These are phyloP conservation scores for Xylariales sp. DNA, from an alignment of 2,329 filamentous ascomycete genomes.

Conservation along the genomic window DNA sequence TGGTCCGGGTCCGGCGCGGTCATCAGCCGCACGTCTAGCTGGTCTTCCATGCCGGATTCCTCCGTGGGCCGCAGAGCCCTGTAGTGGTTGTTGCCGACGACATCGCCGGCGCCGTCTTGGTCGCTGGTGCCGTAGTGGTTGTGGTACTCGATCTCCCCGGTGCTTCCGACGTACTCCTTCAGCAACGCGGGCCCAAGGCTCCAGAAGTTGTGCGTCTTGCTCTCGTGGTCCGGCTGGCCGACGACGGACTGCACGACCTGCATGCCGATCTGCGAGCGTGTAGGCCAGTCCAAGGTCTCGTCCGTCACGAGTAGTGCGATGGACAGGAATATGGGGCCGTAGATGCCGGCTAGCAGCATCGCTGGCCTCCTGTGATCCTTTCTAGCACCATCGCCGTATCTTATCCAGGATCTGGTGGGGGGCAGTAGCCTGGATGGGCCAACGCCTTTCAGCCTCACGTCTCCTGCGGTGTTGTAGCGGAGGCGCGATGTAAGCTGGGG, in stretches of 20 bases:
- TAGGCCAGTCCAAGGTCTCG: conserved; percentile 8
- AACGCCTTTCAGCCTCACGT: too few species aligned
- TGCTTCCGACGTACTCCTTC: conserved; percentile 5
- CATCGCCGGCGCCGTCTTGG: too few species aligned
- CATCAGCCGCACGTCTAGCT: conserved; percentile 9
- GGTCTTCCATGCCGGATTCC: conserved; percentile 7
- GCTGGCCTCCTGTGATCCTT: not conserved
- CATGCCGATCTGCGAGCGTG: conserved; percentile 4
- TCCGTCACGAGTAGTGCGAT: conserved; percentile 13
- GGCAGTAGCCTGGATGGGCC: too few species aligned
- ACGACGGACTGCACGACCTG: conserved; percentile 8
- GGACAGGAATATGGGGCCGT: conserved; percentile 13
- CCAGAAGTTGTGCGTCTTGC: conserved; percentile 9
- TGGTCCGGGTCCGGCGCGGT: conserved; percentile 14
- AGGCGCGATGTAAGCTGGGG: too few species aligned
- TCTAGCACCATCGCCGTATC: too few species aligned
- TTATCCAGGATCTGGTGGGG: too few species aligned
- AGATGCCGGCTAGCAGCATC: conserved; percentile 9
- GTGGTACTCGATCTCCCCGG: too few species aligned
- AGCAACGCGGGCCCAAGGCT: conserved; percentile 8
- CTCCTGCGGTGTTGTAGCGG: too few species aligned
- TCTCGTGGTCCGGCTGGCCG: conserved; percentile 1
- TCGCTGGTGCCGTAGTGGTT: too few species aligned
- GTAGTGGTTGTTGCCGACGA: too few species aligned
- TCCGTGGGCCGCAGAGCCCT: conserved; percentile 2